Evolutionary conservation across 2,329 filamentous ascomycete genomes (phyloP).

Genomic region (Elsinoe ampelina): DNA sequence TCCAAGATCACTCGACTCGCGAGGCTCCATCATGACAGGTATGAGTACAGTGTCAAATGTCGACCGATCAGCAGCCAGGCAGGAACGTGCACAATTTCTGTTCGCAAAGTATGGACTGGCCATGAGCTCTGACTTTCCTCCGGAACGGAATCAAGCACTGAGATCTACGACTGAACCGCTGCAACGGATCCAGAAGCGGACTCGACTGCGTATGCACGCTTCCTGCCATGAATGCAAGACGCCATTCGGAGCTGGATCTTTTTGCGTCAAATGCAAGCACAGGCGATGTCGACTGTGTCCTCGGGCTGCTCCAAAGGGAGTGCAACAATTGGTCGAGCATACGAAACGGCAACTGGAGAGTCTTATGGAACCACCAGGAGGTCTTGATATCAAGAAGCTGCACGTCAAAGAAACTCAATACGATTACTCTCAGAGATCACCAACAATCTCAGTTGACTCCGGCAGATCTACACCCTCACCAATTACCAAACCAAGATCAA

Average conservation of each 20-base stretch:
- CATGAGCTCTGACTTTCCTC: conserved; percentile 8
- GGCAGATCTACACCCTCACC: not conserved
- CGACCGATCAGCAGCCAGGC: not conserved
- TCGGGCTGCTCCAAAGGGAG: conserved; percentile 7
- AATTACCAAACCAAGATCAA: not conserved
- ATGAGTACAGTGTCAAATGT: conserved; percentile 9
- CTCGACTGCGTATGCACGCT: conserved; percentile 8
- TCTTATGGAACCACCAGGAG: not conserved
- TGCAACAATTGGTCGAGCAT: conserved; percentile 8
- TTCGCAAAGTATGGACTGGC: conserved; percentile 1
- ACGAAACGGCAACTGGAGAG: conserved; percentile 3
- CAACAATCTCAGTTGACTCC: not conserved
- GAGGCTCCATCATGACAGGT: not conserved
- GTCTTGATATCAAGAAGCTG: not conserved
- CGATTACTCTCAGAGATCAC: not conserved
- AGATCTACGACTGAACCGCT: conserved; percentile 1
- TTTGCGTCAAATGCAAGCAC: conserved; percentile 9
- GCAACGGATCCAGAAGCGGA: conserved; percentile 4
- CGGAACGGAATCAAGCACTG: not conserved
- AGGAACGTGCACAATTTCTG: conserved; percentile 6
- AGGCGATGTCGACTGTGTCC: conserved; percentile 10
- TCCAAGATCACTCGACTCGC: conserved; percentile 5
- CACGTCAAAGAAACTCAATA: conserved; percentile 6
- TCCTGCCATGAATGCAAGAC: conserved; percentile 10
- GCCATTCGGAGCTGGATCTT: not conserved